A percentile compares a stretch with the other conserved stretches of the same genome.
These are phyloP conservation scores for Colletotrichum karsti DNA, from an alignment of 2,329 filamentous ascomycete genomes.

Conservation along the genomic window DNA sequence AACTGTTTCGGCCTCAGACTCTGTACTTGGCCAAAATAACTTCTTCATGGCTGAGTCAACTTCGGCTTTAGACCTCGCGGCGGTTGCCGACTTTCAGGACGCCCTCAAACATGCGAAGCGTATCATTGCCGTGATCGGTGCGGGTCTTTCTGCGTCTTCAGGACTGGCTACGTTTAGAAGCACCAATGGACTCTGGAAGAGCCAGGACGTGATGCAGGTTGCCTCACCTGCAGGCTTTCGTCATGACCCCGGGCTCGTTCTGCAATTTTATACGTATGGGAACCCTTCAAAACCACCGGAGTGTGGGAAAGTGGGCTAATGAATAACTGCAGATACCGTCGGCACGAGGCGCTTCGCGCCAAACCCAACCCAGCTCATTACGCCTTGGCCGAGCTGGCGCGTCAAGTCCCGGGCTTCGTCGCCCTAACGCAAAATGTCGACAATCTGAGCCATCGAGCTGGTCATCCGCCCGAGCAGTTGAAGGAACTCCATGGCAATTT, in stretches of 20 bases:
- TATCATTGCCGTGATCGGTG: constrained; percentile 40
- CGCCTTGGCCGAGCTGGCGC: constrained; percentile 69
- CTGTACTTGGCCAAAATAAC: no score
- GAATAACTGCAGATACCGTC: constrained; percentile 65
- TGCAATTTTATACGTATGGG: constrained; percentile 83
- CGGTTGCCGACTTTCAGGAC: constrained; percentile 33
- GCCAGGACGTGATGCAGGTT: constrained; percentile 65
- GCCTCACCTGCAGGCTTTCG: constrained; percentile 71
- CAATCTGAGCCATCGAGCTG: constrained; percentile 63
- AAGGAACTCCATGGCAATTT: constrained; percentile 58
- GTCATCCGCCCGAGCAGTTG: constrained; percentile 64
- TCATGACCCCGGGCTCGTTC: constrained; percentile 69
- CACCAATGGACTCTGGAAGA: constrained; percentile 71
- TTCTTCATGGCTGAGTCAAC: no score
- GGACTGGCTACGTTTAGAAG: constrained; percentile 67
- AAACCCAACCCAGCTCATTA: constrained; percentile 71
- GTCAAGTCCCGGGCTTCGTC: constrained; percentile 60
- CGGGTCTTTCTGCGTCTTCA: constrained; percentile 38
- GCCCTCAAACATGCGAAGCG: constrained; percentile 34
- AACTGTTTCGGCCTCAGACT: no score
- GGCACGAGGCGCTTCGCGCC: constrained; percentile 70
- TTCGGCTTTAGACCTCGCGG: constrained; percentile 22
- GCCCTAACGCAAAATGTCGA: constrained; percentile 75
- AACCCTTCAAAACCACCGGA: no score
- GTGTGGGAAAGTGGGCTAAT: no score